Evolutionary conservation across 1,139 yeast genomes (phyloP).

Genomic region (Hansenula anomala): DNA sequence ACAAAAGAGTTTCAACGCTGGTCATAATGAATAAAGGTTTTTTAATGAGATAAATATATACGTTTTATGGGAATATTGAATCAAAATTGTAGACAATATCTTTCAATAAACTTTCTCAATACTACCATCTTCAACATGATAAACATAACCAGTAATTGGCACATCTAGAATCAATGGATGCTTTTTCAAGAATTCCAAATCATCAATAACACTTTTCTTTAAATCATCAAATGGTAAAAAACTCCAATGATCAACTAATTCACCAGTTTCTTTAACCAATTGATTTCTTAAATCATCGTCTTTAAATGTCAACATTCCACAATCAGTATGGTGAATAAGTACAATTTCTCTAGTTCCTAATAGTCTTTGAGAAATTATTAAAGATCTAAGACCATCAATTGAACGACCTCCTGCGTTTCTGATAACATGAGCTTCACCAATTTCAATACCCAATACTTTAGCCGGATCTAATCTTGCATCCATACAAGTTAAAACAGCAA

Average conservation of each 20-base stretch:
- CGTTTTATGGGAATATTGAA: too few relatives aligned
- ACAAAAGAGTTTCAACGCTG: too few relatives aligned
- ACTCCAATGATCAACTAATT: slow-evolving; percentile 25
- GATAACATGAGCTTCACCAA: slow-evolving; percentile 41
- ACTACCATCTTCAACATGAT: slow-evolving; percentile 36
- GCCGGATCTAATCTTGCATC: slow-evolving; percentile 42
- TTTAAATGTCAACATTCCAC: slow-evolving; percentile 37
- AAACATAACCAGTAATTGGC: slow-evolving; percentile 34
- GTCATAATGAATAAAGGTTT: too few relatives aligned
- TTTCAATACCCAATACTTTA: slow-evolving; percentile 31
- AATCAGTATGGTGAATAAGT: slow-evolving; percentile 36
- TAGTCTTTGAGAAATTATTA: slow-evolving; percentile 32
- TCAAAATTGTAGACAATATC: too few relatives aligned
- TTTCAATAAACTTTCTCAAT: too few relatives aligned
- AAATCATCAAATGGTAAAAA: slow-evolving; percentile 33
- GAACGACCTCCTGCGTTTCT: slow-evolving; percentile 43
- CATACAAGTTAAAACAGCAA: slow-evolving; percentile 36
- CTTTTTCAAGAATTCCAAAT: slow-evolving; percentile 28
- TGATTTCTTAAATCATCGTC: slow-evolving; percentile 27
- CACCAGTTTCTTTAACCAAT: slow-evolving; percentile 28
- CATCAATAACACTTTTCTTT: slow-evolving; percentile 32
- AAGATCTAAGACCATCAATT: slow-evolving; percentile 34
- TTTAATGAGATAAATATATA: too few relatives aligned
- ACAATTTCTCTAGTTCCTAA: slow-evolving; percentile 35
- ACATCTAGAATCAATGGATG: slow-evolving; percentile 22